A percentile compares a stretch with the other conserved stretches of the same genome.
Evolutionary conservation across 768 basidiomycete species (phyloP).

Genomic region (Pulveroboletus sp.): DNA sequence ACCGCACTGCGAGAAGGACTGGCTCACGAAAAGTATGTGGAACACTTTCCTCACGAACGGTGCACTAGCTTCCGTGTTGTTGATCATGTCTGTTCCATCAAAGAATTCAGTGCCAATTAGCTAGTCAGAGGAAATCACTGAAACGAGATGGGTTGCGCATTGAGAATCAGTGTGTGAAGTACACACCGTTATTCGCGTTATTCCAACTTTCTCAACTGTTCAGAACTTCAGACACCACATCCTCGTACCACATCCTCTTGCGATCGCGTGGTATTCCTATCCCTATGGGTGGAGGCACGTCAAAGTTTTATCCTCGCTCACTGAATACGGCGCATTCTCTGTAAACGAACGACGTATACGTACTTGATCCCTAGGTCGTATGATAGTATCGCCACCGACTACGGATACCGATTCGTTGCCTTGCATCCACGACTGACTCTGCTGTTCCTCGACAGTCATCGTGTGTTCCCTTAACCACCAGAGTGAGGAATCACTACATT

Average conservation of each 20-base stretch:
- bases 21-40: slow-evolving; percentile 58
- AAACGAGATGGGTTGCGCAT: background rate
- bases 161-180: background rate
- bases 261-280: slow-evolving; percentile 23
- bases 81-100: slow-evolving; percentile 51
- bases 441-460: too few relatives aligned
- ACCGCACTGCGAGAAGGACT: slow-evolving; percentile 45
- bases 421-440: too few relatives aligned
- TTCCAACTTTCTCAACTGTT: slow-evolving; percentile 50
- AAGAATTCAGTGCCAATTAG: slow-evolving; percentile 66
- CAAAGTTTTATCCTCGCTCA: slow-evolving; percentile 48
- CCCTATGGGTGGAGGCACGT: slow-evolving; percentile 59
- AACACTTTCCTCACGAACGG: slow-evolving; percentile 58
- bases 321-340: slow-evolving; percentile 64
- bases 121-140: slow-evolving; percentile 70
- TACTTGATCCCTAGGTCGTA: too few relatives aligned
- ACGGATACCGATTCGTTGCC: too few relatives aligned
- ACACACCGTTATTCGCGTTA: slow-evolving; percentile 58
- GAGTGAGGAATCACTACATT: too few relatives aligned
- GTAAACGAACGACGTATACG: background rate
- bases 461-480: too few relatives aligned
- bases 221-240: background rate
- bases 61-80: slow-evolving; percentile 47
- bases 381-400: too few relatives aligned
- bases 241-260: too few relatives aligned